Evolutionary conservation across 1,284 basidiomycete species (phyloP).

Genomic region (Austropuccinia psidii): DNA sequence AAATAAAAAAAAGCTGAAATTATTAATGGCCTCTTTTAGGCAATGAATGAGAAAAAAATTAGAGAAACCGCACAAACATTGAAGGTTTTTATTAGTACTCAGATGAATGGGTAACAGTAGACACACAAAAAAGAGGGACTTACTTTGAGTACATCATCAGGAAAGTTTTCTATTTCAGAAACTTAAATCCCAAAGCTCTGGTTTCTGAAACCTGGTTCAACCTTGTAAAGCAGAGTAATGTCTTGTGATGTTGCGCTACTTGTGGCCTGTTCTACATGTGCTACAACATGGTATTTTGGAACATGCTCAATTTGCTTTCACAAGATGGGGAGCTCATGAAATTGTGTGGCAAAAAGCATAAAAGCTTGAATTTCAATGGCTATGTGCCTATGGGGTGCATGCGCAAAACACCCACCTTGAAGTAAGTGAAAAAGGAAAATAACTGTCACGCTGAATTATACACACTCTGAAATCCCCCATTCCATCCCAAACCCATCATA

Average conservation of each 20-base stretch:
- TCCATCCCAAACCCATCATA: slow-evolving; percentile 98
- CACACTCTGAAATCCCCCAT: slow-evolving; percentile 95
- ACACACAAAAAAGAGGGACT: slow-evolving; percentile 39
- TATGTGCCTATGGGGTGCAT: slow-evolving; percentile 74
- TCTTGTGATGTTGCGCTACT: slow-evolving; percentile 51
- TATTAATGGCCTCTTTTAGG: too few relatives aligned
- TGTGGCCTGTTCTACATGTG: slow-evolving; percentile 58
- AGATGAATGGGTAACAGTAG: not conserved
- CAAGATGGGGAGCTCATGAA: slow-evolving; percentile 90
- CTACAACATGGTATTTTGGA: slow-evolving; percentile 91
- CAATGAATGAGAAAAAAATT: too few relatives aligned
- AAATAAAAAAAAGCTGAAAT: too few relatives aligned
- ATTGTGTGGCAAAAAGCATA: slow-evolving; percentile 95
- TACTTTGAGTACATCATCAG: slow-evolving; percentile 82
- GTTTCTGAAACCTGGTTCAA: slow-evolving; percentile 70
- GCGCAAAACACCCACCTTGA: not conserved
- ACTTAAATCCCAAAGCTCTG: slow-evolving; percentile 99
- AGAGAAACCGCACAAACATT: slow-evolving; percentile 95
- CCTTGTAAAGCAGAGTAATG: slow-evolving; percentile 90
- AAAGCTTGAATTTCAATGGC: slow-evolving; percentile 83
- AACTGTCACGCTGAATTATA: slow-evolving; percentile 32
- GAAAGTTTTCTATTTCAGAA: slow-evolving; percentile 91
- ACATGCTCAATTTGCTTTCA: slow-evolving; percentile 79
- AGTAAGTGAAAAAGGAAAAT: not conserved
- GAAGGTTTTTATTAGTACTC: not conserved